Conservation (phyloP, 2,329 filamentous ascomycete genomes). For the Pyrenophora tritici-repentis region DNA sequence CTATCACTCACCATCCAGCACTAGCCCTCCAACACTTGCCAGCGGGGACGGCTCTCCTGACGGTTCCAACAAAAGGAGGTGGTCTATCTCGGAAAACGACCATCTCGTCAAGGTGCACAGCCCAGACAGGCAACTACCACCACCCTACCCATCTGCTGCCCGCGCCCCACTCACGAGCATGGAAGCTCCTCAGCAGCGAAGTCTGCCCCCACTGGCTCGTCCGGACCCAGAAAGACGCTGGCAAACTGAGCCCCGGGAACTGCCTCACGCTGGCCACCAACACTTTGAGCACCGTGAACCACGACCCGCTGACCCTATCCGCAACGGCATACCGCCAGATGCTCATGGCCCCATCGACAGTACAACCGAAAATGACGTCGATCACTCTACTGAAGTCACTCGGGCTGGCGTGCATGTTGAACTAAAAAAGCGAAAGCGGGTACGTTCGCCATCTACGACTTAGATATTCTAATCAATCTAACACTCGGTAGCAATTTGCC, state of each 20-base stretch:
- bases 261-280: conserved; percentile 28
- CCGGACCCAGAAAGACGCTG: conserved; percentile 36
- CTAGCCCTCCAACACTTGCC: conserved; percentile 28
- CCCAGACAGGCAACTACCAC: conserved; percentile 39
- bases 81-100: conserved; percentile 63
- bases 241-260: conserved; percentile 35
- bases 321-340: conserved; percentile 17
- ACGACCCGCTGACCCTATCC: conserved; percentile 25
- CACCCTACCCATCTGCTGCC: conserved; percentile 46
- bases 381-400: conserved; percentile 47
- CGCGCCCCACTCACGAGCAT: conserved; percentile 33
- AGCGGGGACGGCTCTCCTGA: conserved; percentile 29
- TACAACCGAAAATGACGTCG: conserved; percentile 15
- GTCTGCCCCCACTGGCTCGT: conserved; percentile 37
- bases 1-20: conserved; percentile 25
- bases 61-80: conserved; percentile 63
- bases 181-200: conserved; percentile 30
- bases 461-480: conserved; percentile 7
- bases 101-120: conserved; percentile 46
- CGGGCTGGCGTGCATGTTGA: conserved; percentile 54
- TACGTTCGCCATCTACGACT: conserved; percentile 45
- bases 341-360: conserved; percentile 20
- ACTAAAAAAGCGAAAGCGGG: conserved; percentile 49
- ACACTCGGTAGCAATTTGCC: conserved; percentile 70
- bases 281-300: conserved; percentile 35